A percentile compares a stretch with the other conserved stretches of the same genome.
phyloP scores from a whole-genome alignment of 2,329 filamentous ascomycete genomes.

The Lojkania enalia region DNA sequence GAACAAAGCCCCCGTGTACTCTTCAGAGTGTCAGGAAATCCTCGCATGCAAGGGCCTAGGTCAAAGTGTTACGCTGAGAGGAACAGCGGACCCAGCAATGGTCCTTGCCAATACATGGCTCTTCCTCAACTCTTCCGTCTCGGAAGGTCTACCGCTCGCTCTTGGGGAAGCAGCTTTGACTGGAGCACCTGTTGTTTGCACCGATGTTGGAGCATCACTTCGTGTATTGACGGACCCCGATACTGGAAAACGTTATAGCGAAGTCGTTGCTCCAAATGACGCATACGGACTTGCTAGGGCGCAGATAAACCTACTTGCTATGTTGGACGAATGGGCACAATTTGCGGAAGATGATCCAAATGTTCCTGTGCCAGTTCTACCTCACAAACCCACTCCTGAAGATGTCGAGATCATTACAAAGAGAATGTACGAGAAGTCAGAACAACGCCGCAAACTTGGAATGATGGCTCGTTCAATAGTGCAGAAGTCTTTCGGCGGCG shows the following conservation, averaged over 20 bases:
- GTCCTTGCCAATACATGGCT: constrained; percentile 50
- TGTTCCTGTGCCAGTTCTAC: constrained; percentile 47
- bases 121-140: constrained; percentile 60
- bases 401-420: constrained; percentile 59
- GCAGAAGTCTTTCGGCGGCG: constrained; percentile 61
- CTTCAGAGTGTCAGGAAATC: constrained; percentile 61
- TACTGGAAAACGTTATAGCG: constrained; percentile 56
- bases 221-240: constrained; percentile 60
- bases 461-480: constrained; percentile 63
- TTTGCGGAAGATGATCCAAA: constrained; percentile 58
- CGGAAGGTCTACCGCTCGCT: constrained; percentile 60
- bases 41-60: constrained; percentile 60
- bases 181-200: constrained; percentile 60
- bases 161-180: constrained; percentile 62
- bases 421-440: constrained; percentile 64
- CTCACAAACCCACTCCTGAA: constrained; percentile 52
- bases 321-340: constrained; percentile 64
- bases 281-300: constrained; percentile 62
- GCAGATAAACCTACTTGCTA: constrained; percentile 64
- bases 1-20: constrained; percentile 64
- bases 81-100: constrained; percentile 58
- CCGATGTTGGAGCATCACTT: constrained; percentile 60
- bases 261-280: constrained; percentile 67
- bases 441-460: constrained; percentile 60
- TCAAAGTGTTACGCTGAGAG: constrained; percentile 56